Percentiles rank a stretch among this genome's conserved stretches.
These are phyloP conservation scores for Rhizopogon vulgaris DNA, from an alignment of 768 basidiomycete genomes.

Conservation along the genomic window DNA sequence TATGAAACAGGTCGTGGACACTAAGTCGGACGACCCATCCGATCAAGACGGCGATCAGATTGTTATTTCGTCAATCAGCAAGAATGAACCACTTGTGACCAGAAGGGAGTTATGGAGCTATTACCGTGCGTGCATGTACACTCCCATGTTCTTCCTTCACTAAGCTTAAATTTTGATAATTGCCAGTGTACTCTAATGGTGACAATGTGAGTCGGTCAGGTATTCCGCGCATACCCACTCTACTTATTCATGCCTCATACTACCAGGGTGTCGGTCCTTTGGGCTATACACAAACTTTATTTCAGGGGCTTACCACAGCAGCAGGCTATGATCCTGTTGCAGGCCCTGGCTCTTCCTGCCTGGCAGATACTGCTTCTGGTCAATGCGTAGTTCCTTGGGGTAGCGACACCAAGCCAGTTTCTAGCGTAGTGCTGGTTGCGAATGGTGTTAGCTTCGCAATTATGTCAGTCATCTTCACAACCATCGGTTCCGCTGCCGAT, in stretches of 20 bases:
- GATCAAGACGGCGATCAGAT: conserved; percentile 8
- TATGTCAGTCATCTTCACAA: conserved; percentile 80
- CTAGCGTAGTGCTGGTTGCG: conserved; percentile 70
- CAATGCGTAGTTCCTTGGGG: conserved; percentile 78
- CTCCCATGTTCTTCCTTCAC: neutral
- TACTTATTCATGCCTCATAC: neutral
- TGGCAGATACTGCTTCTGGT: conserved; percentile 47
- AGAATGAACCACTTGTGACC: conserved; percentile 65
- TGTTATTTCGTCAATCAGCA: conserved; percentile 35
- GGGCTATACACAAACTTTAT: conserved; percentile 65
- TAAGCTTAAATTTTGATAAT: neutral
- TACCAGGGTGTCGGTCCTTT: conserved; percentile 61
- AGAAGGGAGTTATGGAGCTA: conserved; percentile 76
- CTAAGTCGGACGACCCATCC: conserved; percentile 2
- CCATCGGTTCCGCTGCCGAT: conserved; percentile 45
- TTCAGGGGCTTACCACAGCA: conserved; percentile 63
- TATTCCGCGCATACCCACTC: neutral
- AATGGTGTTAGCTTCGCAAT: conserved; percentile 74
- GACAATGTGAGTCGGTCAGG: conserved; percentile 49
- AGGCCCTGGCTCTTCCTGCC: conserved; percentile 69
- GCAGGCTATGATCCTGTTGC: conserved; percentile 71
- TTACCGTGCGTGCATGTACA: conserved; percentile 44
- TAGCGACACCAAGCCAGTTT: conserved; percentile 64
- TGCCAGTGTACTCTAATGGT: conserved; percentile 73
- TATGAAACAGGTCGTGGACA: conserved; percentile 8